Conservation (phyloP, 768 basidiomycete genomes). For the Tephrocybe sp. region DNA sequence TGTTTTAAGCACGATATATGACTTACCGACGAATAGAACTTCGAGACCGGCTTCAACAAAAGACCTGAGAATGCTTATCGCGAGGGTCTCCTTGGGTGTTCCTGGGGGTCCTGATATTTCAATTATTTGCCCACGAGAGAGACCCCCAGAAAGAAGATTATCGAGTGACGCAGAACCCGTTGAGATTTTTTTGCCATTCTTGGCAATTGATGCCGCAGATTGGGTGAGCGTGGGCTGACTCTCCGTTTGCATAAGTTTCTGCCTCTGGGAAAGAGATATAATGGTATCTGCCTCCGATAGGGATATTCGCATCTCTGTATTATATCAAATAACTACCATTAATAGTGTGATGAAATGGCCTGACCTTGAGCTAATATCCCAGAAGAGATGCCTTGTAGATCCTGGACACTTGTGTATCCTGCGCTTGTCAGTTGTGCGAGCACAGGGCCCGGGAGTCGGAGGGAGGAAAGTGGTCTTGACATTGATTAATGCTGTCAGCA, state of each 20-base stretch:
- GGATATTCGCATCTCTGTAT: constrained; percentile 51
- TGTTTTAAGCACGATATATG: constrained; percentile 9
- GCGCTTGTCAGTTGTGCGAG: constrained; percentile 46
- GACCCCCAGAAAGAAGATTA: constrained; percentile 60
- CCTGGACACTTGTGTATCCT: constrained; percentile 60
- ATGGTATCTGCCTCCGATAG: constrained; percentile 45
- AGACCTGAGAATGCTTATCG: constrained; percentile 45
- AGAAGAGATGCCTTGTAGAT: constrained; percentile 42
- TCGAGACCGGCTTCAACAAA: constrained; percentile 49
- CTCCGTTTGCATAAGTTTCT: constrained; percentile 16
- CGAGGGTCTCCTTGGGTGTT: constrained; percentile 59
- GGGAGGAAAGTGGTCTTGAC: constrained; percentile 45
- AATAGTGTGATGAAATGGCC: constrained; percentile 2
- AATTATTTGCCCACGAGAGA: constrained; percentile 59
- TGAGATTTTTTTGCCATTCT: constrained; percentile 28
- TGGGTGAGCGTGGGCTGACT: constrained; percentile 45
- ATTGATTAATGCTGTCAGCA: background rate
- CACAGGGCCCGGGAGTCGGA: constrained; percentile 44
- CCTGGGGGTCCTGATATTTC: constrained; percentile 82
- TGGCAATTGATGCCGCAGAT: constrained; percentile 48
- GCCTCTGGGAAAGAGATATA: constrained; percentile 39
- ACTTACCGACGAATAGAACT: constrained; percentile 66
- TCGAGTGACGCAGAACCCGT: constrained; percentile 55
- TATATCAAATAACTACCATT: background rate
- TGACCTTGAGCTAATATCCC: constrained; percentile 54